phyloP scores from a whole-genome alignment of 1,284 basidiomycete species.

The Meira miltonrushii region DNA sequence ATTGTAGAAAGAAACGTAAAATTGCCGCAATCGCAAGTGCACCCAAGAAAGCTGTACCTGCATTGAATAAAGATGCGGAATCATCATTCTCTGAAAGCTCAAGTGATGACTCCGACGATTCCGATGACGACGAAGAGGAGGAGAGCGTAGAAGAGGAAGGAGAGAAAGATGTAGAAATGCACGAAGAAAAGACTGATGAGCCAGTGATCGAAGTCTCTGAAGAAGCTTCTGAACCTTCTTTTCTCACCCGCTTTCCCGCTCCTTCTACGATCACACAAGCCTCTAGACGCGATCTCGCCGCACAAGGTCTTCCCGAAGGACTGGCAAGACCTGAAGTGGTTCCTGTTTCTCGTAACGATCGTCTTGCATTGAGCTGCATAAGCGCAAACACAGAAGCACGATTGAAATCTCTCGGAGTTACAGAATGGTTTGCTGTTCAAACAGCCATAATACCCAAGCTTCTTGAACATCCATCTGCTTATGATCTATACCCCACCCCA shows the following conservation, averaged over 20 bases:
- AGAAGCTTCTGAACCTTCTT: not conserved
- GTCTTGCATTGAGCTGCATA: conserved; percentile 9
- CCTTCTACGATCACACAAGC: conserved; percentile 17
- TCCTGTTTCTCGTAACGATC: conserved; percentile 15
- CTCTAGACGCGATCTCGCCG: conserved; percentile 27
- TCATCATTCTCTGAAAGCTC: not conserved
- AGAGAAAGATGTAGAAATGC: not conserved
- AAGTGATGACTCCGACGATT: not conserved
- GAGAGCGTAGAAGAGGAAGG: not conserved
- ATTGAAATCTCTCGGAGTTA: conserved; percentile 27
- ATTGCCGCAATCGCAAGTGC: conserved; percentile 11
- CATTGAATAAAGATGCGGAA: not conserved
- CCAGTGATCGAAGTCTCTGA: too few species aligned
- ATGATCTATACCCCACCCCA: conserved; percentile 65
- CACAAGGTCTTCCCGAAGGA: conserved; percentile 40
- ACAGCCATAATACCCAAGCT: conserved; percentile 74
- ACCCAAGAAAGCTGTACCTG: not conserved
- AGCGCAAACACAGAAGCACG: not conserved
- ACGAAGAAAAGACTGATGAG: not conserved
- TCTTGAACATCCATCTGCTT: conserved; percentile 55
- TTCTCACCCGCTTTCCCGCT: conserved; percentile 4
- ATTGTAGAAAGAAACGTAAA: conserved; percentile 34
- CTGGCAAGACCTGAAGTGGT: conserved; percentile 32
- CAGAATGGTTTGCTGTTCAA: conserved; percentile 64
- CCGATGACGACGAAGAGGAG: not conserved